Conservation (phyloP, 2,329 filamentous ascomycete species). For the Parastagonospora nodorum region DNA sequence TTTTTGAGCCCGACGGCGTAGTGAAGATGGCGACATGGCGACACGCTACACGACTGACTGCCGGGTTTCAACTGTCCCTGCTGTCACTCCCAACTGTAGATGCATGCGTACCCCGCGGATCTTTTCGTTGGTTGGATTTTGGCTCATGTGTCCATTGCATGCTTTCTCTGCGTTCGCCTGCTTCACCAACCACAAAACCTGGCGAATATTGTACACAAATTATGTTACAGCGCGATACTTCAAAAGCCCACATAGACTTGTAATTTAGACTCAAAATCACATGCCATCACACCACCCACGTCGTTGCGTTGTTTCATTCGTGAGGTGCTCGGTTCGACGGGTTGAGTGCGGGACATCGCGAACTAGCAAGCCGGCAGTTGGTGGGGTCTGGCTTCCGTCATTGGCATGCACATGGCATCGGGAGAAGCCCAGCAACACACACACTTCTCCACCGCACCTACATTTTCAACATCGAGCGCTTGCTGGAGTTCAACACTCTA, state of each 20-base stretch:
- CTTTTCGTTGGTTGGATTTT: too few relatives aligned
- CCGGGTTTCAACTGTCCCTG: too few relatives aligned
- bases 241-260: not conserved
- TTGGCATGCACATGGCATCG: not conserved
- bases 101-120: not conserved
- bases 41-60: too few relatives aligned
- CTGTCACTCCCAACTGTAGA: not conserved
- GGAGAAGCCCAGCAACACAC: not conserved
- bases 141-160: not conserved
- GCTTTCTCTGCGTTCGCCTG: not conserved
- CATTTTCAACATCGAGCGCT: constrained; percentile 26
- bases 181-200: not conserved
- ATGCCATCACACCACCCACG: not conserved
- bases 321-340: not conserved
- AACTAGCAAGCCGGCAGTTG: constrained; percentile 1
- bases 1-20: too few relatives aligned
- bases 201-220: not conserved
- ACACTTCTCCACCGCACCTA: constrained; percentile 15
- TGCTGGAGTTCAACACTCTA: constrained; percentile 45
- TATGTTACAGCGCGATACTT: not conserved
- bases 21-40: too few relatives aligned
- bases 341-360: not conserved
- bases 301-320: not conserved
- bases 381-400: constrained; percentile 1
- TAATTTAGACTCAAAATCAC: not conserved